Evolutionary conservation across 257 asterid species (phyloP).

Genomic region (Petunia axillaris): DNA sequence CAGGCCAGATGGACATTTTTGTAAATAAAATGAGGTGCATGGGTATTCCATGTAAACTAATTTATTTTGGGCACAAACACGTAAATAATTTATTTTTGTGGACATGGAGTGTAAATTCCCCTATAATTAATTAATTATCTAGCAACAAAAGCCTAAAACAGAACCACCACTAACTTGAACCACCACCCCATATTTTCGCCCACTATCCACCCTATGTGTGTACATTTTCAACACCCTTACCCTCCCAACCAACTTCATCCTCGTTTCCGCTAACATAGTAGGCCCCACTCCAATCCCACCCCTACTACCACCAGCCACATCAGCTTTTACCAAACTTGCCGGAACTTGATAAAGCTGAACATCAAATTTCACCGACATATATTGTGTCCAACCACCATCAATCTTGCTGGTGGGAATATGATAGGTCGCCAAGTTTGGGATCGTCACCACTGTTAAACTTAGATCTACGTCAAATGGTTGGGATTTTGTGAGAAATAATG

Average conservation of each 20-base stretch:
- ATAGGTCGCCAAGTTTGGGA: no score
- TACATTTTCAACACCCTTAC: constrained; percentile 81
- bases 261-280: constrained; percentile 78
- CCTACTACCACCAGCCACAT: background rate
- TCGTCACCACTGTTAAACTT: no score
- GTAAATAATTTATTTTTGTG: no score
- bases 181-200: constrained; percentile 66
- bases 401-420: constrained; percentile 80
- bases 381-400: constrained; percentile 70
- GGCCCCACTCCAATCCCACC: constrained; percentile 16
- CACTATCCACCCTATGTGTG: constrained; percentile 71
- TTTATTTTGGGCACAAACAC: no score
- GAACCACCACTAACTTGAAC: constrained; percentile 68
- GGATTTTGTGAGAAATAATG: no score
- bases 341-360: constrained; percentile 68
- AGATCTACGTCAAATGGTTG: no score
- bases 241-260: constrained; percentile 81
- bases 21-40: no score
- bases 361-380: constrained; percentile 81
- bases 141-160: constrained; percentile 78
- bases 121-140: no score
- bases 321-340: constrained; percentile 35
- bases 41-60: no score
- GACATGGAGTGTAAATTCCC: constrained; percentile 7
- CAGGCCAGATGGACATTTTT: no score